Conservation (phyloP, 2,329 filamentous ascomycete genomes). For the Pleomassaria siparia region DNA sequence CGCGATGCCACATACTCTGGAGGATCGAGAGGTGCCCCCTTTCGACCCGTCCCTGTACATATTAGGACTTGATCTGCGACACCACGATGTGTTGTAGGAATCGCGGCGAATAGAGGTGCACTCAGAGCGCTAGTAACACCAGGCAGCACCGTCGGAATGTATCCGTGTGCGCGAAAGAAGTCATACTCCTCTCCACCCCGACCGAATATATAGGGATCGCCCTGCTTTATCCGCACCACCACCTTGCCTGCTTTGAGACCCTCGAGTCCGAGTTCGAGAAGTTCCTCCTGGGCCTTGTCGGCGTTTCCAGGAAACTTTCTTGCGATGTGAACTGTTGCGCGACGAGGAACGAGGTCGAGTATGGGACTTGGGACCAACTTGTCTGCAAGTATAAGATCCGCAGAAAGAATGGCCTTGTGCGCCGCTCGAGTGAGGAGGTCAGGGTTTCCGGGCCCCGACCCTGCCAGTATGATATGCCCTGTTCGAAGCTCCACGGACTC, state of each 20-base stretch:
- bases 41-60: slow-evolving; percentile 94
- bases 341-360: slow-evolving; percentile 83
- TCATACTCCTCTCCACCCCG: slow-evolving; percentile 89
- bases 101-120: slow-evolving; percentile 83
- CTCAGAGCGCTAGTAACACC: slow-evolving; percentile 87
- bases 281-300: slow-evolving; percentile 87
- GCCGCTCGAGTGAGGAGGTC: slow-evolving; percentile 85
- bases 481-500: slow-evolving; percentile 21
- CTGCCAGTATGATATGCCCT: slow-evolving; percentile 83
- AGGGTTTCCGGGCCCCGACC: slow-evolving; percentile 89
- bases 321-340: slow-evolving; percentile 87
- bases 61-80: slow-evolving; percentile 91
- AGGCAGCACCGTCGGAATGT: slow-evolving; percentile 73
- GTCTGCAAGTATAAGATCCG: slow-evolving; percentile 80
- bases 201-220: slow-evolving; percentile 95
- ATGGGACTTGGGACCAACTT: slow-evolving; percentile 85
- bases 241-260: slow-evolving; percentile 70
- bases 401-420: slow-evolving; percentile 71
- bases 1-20: slow-evolving; percentile 75
- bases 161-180: slow-evolving; percentile 75
- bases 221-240: slow-evolving; percentile 90
- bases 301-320: slow-evolving; percentile 98
- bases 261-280: slow-evolving; percentile 74
- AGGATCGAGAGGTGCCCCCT: slow-evolving; percentile 78
- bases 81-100: slow-evolving; percentile 85